phyloP scores from a whole-genome alignment of 495 filamentous ascomycete genomes.

The Hyaloscypha bicolor region DNA sequence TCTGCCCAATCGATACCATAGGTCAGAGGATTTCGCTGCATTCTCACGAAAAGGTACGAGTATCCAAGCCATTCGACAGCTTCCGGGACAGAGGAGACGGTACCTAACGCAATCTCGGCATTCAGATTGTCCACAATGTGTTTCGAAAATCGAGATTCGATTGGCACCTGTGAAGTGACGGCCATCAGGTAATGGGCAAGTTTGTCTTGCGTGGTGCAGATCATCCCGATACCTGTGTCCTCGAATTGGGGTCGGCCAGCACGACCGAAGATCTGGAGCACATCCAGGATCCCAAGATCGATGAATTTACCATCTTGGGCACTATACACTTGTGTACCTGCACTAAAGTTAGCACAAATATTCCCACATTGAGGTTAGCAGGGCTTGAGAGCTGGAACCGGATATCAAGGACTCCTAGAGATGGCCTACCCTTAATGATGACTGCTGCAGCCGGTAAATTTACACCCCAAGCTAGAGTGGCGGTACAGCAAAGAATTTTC shows the following conservation, averaged over 20 bases:
- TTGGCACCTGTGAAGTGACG: constrained; percentile 93
- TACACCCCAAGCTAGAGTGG: constrained; percentile 97
- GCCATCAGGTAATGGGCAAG: constrained; percentile 89
- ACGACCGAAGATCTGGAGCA: constrained; percentile 97
- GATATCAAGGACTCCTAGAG: neutral
- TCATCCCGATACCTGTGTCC: constrained; percentile 94
- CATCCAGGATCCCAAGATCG: constrained; percentile 94
- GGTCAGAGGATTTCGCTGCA: constrained; percentile 85
- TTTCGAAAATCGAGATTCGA: constrained; percentile 89
- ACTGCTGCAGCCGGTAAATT: constrained; percentile 97
- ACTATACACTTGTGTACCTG: constrained; percentile 92
- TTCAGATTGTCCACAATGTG: constrained; percentile 96
- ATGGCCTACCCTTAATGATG: constrained; percentile 69
- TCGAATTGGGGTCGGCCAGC: constrained; percentile 97
- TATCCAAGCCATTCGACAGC: constrained; percentile 97
- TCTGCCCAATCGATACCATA: constrained; percentile 99
- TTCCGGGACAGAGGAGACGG: constrained; percentile 92
- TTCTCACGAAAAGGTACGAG: constrained; percentile 94
- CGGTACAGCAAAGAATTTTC: constrained; percentile 97
- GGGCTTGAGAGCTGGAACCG: neutral
- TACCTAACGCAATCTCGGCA: constrained; percentile 91
- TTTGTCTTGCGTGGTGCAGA: constrained; percentile 92
- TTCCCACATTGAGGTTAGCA: neutral
- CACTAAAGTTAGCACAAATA: neutral
- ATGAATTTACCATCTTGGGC: constrained; percentile 95